Conservation (phyloP, 2,329 filamentous ascomycete genomes). For the Exophiala sideris region DNA sequence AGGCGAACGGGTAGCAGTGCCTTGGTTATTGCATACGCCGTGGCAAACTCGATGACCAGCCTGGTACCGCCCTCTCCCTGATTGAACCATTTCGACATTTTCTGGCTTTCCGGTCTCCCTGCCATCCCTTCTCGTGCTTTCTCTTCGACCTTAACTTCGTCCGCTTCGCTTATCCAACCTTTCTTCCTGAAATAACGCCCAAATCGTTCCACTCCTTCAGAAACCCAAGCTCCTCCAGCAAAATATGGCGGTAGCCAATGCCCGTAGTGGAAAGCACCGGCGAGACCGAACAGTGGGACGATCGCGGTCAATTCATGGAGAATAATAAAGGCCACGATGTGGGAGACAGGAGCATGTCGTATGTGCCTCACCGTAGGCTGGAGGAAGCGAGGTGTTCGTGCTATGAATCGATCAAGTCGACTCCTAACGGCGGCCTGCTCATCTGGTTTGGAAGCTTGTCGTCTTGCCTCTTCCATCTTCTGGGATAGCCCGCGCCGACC, state of each 20-base stretch:
- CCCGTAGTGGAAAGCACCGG: slow-evolving; percentile 75
- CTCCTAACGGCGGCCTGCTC: slow-evolving; percentile 11
- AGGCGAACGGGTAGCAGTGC: slow-evolving; percentile 74
- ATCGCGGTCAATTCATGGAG: slow-evolving; percentile 91
- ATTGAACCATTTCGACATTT: slow-evolving; percentile 19
- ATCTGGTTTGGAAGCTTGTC: slow-evolving; percentile 2
- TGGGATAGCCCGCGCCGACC: slow-evolving; percentile 9
- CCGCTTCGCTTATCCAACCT: slow-evolving; percentile 68
- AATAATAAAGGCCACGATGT: slow-evolving; percentile 80
- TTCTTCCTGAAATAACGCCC: slow-evolving; percentile 74
- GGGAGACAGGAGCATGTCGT: slow-evolving; percentile 72
- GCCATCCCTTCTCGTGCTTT: slow-evolving; percentile 31
- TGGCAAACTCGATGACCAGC: slow-evolving; percentile 67
- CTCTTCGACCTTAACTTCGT: slow-evolving; percentile 44
- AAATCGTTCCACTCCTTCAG: slow-evolving; percentile 68
- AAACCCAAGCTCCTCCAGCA: slow-evolving; percentile 52
- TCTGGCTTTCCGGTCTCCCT: slow-evolving; percentile 3
- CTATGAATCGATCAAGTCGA: slow-evolving; percentile 25
- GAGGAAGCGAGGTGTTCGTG: slow-evolving; percentile 24
- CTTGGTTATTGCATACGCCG: slow-evolving; percentile 90
- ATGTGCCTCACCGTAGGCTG: slow-evolving; percentile 42
- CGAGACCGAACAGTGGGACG: slow-evolving; percentile 71
- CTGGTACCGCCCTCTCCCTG: slow-evolving; percentile 48
- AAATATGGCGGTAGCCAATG: slow-evolving; percentile 64
- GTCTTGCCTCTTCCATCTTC: slow-evolving; percentile 3